These are phyloP conservation scores for Ophiostoma novo-ulmi DNA, from an alignment of 2,329 filamentous ascomycete genomes.

Conservation along the genomic window DNA sequence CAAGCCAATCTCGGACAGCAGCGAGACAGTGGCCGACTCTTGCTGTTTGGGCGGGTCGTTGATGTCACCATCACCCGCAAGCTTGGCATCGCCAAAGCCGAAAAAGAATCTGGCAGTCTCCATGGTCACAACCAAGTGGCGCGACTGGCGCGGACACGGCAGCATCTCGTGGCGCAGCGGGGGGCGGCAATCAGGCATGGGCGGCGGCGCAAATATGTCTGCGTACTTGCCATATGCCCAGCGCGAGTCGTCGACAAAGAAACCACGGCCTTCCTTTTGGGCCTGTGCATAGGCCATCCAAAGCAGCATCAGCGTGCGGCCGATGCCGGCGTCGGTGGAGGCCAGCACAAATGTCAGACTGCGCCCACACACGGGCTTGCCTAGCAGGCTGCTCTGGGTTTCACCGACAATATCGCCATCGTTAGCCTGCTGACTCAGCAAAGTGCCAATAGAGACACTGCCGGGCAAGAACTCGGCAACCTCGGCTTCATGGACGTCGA, in stretches of 20 bases:
- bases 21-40: background rate
- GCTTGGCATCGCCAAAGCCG: background rate
- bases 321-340: slow-evolving; percentile 67
- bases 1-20: slow-evolving; percentile 3
- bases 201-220: slow-evolving; percentile 65
- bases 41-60: slow-evolving; percentile 27
- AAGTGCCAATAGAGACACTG: slow-evolving; percentile 38
- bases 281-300: slow-evolving; percentile 83
- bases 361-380: slow-evolving; percentile 57
- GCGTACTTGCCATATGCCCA: slow-evolving; percentile 77
- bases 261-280: slow-evolving; percentile 64
- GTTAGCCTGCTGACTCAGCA: slow-evolving; percentile 30
- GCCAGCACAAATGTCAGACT: slow-evolving; percentile 77
- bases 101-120: slow-evolving; percentile 63
- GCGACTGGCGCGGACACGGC: slow-evolving; percentile 71
- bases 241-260: slow-evolving; percentile 78
- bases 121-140: slow-evolving; percentile 68
- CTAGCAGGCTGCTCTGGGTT: slow-evolving; percentile 38
- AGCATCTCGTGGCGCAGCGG: slow-evolving; percentile 71
- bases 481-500: slow-evolving; percentile 71
- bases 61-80: slow-evolving; percentile 24
- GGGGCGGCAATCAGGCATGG: slow-evolving; percentile 59
- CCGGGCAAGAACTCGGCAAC: slow-evolving; percentile 55
- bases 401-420: slow-evolving; percentile 44
- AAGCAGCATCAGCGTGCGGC: slow-evolving; percentile 68